Conservation (phyloP, 305 asterid species). For the Euphrasia arctica region DNA sequence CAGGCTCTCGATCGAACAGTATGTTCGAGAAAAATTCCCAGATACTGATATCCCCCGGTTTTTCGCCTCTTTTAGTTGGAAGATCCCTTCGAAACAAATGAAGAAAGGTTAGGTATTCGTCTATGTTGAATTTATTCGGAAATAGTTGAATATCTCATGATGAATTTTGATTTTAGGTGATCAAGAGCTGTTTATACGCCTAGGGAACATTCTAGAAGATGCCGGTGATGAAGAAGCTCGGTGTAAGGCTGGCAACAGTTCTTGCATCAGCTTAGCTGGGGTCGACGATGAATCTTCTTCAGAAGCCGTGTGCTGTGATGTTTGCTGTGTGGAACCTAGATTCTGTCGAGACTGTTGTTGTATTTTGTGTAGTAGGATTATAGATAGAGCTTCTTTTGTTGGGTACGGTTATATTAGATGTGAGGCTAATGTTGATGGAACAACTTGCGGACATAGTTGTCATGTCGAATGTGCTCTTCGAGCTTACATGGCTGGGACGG, state of each 20-base stretch:
- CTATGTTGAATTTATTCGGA: not conserved
- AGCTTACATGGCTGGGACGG: constrained; percentile 82
- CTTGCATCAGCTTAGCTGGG: constrained; percentile 57
- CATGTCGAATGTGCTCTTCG: constrained; percentile 76
- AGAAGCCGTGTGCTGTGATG: constrained; percentile 57
- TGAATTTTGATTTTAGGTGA: constrained; percentile 21
- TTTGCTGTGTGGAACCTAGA: constrained; percentile 70
- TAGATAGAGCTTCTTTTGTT: constrained; percentile 33
- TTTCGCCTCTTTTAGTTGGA: constrained; percentile 85
- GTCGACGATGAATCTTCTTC: constrained; percentile 30
- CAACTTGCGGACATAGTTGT: constrained; percentile 70
- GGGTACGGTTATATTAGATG: constrained; percentile 60
- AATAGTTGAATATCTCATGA: too few species aligned
- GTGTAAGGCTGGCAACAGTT: constrained; percentile 69
- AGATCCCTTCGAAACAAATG: constrained; percentile 46
- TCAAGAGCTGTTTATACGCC: constrained; percentile 27
- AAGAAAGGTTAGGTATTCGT: constrained; percentile 40
- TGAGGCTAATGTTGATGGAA: constrained; percentile 47
- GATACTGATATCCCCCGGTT: constrained; percentile 45
- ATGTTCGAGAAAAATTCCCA: constrained; percentile 52
- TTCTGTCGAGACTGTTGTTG: constrained; percentile 90
- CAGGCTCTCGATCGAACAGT: constrained; percentile 55
- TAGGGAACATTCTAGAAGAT: constrained; percentile 29
- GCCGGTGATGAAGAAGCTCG: constrained; percentile 22
- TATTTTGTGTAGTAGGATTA: constrained; percentile 62